Base-by-base conservation (phyloP, 345 rosid species). In the Brassica cretica region DNA sequence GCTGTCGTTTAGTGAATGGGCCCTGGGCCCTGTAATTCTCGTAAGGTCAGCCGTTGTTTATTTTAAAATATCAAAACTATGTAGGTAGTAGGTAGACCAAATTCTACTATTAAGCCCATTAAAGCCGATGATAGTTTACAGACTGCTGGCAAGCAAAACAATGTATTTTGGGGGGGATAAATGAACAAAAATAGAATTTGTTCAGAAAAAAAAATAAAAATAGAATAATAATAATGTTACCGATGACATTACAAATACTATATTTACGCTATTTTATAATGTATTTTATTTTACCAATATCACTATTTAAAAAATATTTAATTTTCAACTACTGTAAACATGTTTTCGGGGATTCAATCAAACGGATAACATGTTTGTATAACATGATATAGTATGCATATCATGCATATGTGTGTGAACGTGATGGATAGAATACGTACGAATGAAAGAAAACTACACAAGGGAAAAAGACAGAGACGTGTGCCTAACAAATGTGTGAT, bases 401-500 rank as follows among this genome's bases (percentile, higher is more conserved):
- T 35, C 41, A 33, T 35, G 29, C 15, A 58, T 25, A 37, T 51
- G 55, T 33, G 80, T 76, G 64, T 62, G 69, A 61, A 69, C 18
- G 39, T 70, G 75, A 70, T 14, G 24, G 39, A 4, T 5, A 62
- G 16, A 25, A 39, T 8, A 35, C 55, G 2, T 16, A 59, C 32
- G 70, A 71, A 71, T 44, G 19, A 41, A 16, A 67, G 25, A 59
- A 72, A 67, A 15, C 21, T 12, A 41, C 7, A 59, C 66, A 72
- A 44, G 64, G 44, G 66, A 19, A 49, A 61, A 59, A 72, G 88
- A 85, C 74, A 61, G 75, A 72, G 89, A 88, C 92, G 78, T 87
- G 37, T 85, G 89, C 90, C 90, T 80, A 85, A 85, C 85, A 70
- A 58, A 33, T 68, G 78, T 16, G 61, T 66, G 69, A 67, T 64